A percentile compares a stretch with the other conserved stretches of the same genome.
These are phyloP conservation scores for Fusarium guadeloupense DNA, from an alignment of 2,329 filamentous ascomycete species.

Conservation along the genomic window DNA sequence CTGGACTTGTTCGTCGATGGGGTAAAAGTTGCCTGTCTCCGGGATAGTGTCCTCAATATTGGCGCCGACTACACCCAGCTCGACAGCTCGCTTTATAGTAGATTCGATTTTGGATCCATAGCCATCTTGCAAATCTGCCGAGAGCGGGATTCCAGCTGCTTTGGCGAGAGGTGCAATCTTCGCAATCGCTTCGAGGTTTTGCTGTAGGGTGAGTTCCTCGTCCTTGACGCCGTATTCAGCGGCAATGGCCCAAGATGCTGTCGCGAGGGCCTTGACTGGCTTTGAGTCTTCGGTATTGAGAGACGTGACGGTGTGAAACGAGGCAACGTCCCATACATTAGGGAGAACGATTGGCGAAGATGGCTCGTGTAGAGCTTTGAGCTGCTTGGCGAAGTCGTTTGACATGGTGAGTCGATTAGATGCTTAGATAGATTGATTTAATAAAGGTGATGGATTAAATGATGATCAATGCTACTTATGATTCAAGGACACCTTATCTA, in stretches of 20 bases:
- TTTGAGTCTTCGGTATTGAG: conserved; percentile 49
- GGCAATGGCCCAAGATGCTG: conserved; percentile 62
- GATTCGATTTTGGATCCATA: conserved; percentile 60
- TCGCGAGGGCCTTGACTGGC: conserved; percentile 57
- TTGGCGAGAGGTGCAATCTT: conserved; percentile 55
- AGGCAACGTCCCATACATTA: conserved; percentile 64
- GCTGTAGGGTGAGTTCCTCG: conserved; percentile 58
- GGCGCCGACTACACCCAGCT: conserved; percentile 62
- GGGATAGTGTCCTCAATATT: conserved; percentile 66
- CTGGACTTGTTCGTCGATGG: conserved; percentile 56
- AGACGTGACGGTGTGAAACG: conserved; percentile 56
- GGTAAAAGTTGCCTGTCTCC: conserved; percentile 46
- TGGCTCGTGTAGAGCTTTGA: conserved; percentile 59
- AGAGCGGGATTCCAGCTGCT: conserved; percentile 57
- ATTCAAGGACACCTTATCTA: too few relatives aligned
- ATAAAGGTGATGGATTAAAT: too few relatives aligned
- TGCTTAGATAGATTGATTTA: too few relatives aligned
- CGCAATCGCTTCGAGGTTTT: conserved; percentile 59
- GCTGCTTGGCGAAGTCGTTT: conserved; percentile 48
- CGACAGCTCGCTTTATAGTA: conserved; percentile 56
- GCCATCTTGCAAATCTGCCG: conserved; percentile 69
- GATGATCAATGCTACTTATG: too few relatives aligned
- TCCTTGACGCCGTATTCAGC: conserved; percentile 56
- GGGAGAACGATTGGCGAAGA: conserved; percentile 61
- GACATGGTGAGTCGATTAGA: conserved; percentile 22